A percentile compares a stretch with the other conserved stretches of the same genome.
These are phyloP conservation scores for Phytopythium helicoides DNA, from an alignment of 352 stramenopile genomes.

Conservation along the genomic window DNA sequence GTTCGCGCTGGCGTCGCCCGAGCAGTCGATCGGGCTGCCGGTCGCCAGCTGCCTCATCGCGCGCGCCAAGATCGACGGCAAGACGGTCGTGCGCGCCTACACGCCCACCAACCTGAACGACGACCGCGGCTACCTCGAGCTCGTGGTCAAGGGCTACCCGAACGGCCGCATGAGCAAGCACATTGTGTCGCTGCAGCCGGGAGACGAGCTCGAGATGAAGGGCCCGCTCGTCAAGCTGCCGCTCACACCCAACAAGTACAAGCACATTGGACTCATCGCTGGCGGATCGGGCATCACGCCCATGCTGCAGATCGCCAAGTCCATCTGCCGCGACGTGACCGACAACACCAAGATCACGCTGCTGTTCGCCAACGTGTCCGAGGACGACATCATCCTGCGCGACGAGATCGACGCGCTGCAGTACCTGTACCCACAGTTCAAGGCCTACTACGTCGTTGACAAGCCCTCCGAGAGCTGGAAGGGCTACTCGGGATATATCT, in stretches of 20 bases:
- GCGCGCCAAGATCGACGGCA: conserved; percentile 70
- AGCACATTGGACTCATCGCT: conserved; percentile 88
- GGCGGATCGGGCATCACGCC: conserved; percentile 90
- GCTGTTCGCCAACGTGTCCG: conserved; percentile 82
- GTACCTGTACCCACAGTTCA: conserved; percentile 81
- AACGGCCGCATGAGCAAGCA: conserved; percentile 84
- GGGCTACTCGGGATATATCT: conserved; percentile 67
- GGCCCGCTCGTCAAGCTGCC: conserved; percentile 85
- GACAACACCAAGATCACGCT: conserved; percentile 86
- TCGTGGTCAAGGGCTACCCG: conserved; percentile 91
- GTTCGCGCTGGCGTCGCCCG: conserved; percentile 53
- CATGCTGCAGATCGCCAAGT: conserved; percentile 87
- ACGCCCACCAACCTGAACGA: conserved; percentile 86
- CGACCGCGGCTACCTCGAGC: conserved; percentile 79
- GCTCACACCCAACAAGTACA: conserved; percentile 88
- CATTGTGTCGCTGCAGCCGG: conserved; percentile 79
- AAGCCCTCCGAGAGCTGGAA: conserved; percentile 69
- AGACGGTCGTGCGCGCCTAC: conserved; percentile 83
- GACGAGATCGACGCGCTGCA: conserved; percentile 82
- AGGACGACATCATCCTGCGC: conserved; percentile 88
- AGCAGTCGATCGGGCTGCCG: conserved; percentile 68
- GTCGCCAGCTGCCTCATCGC: conserved; percentile 57
- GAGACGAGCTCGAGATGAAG: conserved; percentile 89
- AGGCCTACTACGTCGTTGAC: conserved; percentile 70
- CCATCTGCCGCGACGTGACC: conserved; percentile 78